These are phyloP conservation scores for Lactifluus echinatus DNA, from an alignment of 768 basidiomycete genomes.

Conservation along the genomic window DNA sequence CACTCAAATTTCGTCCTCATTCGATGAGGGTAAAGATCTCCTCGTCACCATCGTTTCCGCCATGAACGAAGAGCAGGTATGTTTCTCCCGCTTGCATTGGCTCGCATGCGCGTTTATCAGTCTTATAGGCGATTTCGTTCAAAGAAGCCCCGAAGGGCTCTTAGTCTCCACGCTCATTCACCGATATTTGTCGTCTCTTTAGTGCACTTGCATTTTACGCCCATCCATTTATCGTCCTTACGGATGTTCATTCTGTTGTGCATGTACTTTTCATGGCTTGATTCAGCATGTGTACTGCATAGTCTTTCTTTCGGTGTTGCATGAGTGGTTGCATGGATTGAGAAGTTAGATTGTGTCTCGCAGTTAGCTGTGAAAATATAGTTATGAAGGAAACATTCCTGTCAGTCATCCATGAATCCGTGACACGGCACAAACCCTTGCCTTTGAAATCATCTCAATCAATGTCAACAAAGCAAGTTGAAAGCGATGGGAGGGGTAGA, in stretches of 20 bases:
- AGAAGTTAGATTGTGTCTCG: conserved; percentile 17
- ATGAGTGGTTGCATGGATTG: conserved; percentile 11
- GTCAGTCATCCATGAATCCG: neutral
- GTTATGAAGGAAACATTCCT: conserved; percentile 1
- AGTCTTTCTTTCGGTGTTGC: conserved; percentile 17
- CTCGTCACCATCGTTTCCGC: conserved; percentile 79
- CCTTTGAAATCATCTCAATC: neutral
- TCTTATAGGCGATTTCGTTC: conserved; percentile 59
- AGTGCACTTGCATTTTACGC: conserved; percentile 17
- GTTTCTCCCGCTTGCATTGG: conserved; percentile 11
- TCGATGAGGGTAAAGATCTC: conserved; percentile 84
- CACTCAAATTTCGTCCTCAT: conserved; percentile 51
- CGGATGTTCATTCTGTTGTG: conserved; percentile 18
- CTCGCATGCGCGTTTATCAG: neutral
- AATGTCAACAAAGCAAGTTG: conserved; percentile 5
- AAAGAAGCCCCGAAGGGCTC: conserved; percentile 81
- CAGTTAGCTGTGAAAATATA: conserved; percentile 18
- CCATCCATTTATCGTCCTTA: conserved; percentile 19
- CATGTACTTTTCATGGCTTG: conserved; percentile 22
- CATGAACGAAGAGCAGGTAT: conserved; percentile 87
- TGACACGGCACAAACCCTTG: neutral
- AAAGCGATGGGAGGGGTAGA: conserved; percentile 8
- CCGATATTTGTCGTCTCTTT: conserved; percentile 11
- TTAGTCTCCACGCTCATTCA: conserved; percentile 16
- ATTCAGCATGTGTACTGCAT: conserved; percentile 22